A percentile compares a stretch with the other conserved stretches of the same genome.
phyloP scores from a whole-genome alignment of 495 filamentous ascomycete species.

The Hypoxylon lienhwacheense region DNA sequence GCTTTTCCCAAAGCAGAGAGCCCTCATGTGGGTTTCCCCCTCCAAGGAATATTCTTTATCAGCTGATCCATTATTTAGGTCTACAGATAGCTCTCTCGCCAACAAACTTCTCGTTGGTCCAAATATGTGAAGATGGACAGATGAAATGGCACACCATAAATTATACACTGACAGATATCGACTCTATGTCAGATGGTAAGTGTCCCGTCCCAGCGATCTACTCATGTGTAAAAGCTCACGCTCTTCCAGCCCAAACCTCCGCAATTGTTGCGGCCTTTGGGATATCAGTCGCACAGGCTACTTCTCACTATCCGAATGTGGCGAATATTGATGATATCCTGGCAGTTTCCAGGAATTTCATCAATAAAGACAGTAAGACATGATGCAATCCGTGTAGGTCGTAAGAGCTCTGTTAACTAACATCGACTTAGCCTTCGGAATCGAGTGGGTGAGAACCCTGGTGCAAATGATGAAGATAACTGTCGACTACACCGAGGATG shows the following conservation, averaged over 20 bases:
- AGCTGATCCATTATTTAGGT: slow-evolving; percentile 46
- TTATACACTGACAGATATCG: slow-evolving; percentile 48
- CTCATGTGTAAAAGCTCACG: slow-evolving; percentile 12
- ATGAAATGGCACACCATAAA: slow-evolving; percentile 66
- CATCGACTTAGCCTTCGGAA: slow-evolving; percentile 47
- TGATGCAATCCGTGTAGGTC: not conserved
- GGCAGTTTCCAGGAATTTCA: slow-evolving; percentile 60
- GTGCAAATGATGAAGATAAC: slow-evolving; percentile 66
- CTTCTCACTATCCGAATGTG: slow-evolving; percentile 47
- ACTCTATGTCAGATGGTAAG: slow-evolving; percentile 49
- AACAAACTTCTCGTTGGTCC: slow-evolving; percentile 66
- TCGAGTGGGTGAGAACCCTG: slow-evolving; percentile 62
- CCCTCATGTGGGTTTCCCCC: slow-evolving; percentile 31
- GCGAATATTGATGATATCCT: slow-evolving; percentile 72
- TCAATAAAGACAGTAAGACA: slow-evolving; percentile 41
- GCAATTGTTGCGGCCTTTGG: slow-evolving; percentile 61
- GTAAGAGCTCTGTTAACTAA: slow-evolving; percentile 30
- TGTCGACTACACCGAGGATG: slow-evolving; percentile 69
- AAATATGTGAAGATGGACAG: slow-evolving; percentile 65
- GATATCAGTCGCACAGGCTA: slow-evolving; percentile 55
- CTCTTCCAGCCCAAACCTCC: slow-evolving; percentile 49
- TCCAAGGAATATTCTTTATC: slow-evolving; percentile 1
- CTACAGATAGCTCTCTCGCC: slow-evolving; percentile 73
- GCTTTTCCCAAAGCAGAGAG: slow-evolving; percentile 26
- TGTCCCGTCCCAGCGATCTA: slow-evolving; percentile 12